Conservation (phyloP, 2,329 filamentous ascomycete genomes). For the Penicillium sp. region DNA sequence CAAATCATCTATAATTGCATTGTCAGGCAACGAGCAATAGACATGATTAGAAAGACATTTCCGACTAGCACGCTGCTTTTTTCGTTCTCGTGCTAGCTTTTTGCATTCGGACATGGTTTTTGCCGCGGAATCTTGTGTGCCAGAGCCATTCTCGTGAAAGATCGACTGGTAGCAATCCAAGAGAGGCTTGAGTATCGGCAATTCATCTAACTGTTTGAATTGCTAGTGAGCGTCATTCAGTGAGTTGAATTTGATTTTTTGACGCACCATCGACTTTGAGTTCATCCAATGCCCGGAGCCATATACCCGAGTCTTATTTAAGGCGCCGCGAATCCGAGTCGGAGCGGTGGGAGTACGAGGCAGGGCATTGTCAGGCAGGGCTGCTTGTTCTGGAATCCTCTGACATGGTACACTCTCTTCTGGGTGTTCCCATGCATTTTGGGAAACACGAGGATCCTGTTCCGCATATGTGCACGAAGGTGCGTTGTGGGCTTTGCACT, state of each 20-base stretch:
- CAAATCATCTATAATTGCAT: constrained; percentile 5
- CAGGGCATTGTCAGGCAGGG: no score
- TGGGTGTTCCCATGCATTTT: neutral
- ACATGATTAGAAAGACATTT: neutral
- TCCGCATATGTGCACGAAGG: constrained; percentile 21
- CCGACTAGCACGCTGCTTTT: neutral
- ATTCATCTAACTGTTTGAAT: neutral
- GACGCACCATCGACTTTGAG: constrained; percentile 19
- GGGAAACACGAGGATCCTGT: neutral
- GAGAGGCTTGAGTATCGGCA: constrained; percentile 4
- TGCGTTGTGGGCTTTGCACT: constrained; percentile 22
- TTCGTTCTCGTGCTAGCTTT: neutral
- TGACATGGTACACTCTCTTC: neutral
- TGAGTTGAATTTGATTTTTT: constrained; percentile 6
- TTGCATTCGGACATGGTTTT: neutral
- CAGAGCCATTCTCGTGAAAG: no score
- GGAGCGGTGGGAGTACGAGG: neutral
- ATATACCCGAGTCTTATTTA: constrained; percentile 31
- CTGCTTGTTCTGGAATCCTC: no score
- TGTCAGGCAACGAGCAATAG: neutral
- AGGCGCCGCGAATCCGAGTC: constrained; percentile 16
- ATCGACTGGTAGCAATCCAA: no score
- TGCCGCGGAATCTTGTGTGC: neutral
- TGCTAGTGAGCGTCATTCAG: neutral
- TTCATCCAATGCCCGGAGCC: constrained; percentile 33